Percentiles rank a stretch among this genome's conserved stretches.
phyloP scores from a whole-genome alignment of 257 asterid species.

The Eucommia ulmoides region DNA sequence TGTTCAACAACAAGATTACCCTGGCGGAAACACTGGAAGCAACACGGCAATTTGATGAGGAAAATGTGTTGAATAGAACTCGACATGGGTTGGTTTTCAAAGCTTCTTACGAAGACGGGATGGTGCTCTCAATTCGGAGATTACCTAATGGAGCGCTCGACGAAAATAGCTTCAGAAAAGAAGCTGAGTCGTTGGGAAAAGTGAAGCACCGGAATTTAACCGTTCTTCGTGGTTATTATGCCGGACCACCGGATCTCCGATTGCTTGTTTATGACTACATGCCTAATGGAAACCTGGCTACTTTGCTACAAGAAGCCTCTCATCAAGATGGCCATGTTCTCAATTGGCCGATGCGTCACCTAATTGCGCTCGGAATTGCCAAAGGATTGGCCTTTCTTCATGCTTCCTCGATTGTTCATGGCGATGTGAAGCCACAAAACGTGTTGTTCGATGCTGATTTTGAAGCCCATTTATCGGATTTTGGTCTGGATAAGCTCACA shows the following conservation, averaged over 20 bases:
- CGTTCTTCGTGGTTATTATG: slow-evolving; percentile 58
- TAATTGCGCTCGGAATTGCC: slow-evolving; percentile 60
- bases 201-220: slow-evolving; percentile 70
- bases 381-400: slow-evolving; percentile 60
- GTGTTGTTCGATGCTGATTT: slow-evolving; percentile 68
- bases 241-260: slow-evolving; percentile 46
- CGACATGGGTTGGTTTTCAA: slow-evolving; percentile 50
- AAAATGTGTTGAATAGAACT: slow-evolving; percentile 48
- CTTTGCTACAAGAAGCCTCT: slow-evolving; percentile 60
- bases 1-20: slow-evolving; percentile 63
- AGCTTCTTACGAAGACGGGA: slow-evolving; percentile 59
- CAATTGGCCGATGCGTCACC: slow-evolving; percentile 76
- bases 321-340: slow-evolving; percentile 73
- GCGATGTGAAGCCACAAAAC: slow-evolving; percentile 59
- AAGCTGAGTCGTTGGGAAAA: slow-evolving; percentile 48
- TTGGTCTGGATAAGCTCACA: slow-evolving; percentile 46
- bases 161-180: slow-evolving; percentile 48
- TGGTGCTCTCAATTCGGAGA: slow-evolving; percentile 52
- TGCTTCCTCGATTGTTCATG: slow-evolving; percentile 39
- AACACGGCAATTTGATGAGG: slow-evolving; percentile 62
- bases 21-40: slow-evolving; percentile 60
- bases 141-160: slow-evolving; percentile 37
- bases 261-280: slow-evolving; percentile 63
- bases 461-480: slow-evolving; percentile 65
- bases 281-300: slow-evolving; percentile 68